Base-by-base conservation (phyloP, 2,329 filamentous ascomycete genomes). In the Trichoderma cornu-damae region DNA sequence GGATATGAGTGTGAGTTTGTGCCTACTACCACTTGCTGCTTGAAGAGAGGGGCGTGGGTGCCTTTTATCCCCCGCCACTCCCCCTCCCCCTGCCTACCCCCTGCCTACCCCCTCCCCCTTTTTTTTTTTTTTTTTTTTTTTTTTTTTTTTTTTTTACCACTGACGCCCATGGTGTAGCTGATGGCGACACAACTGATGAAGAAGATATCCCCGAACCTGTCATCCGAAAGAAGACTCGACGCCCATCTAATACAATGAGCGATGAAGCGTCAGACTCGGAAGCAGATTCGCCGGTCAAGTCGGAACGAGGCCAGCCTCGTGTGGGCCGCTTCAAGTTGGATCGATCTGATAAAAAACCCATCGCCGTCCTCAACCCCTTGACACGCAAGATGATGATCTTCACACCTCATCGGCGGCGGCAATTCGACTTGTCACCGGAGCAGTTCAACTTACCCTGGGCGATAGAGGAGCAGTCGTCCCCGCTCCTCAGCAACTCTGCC, bases 401-500 rank as follows among this genome's bases (percentile, higher is more conserved):
- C 63, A 84, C 81, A 0, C 81, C 80, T 6, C 75, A 79, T 52
- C 73, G 73, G 35, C 72, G 73, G 46, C 73, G 75, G 52, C 73
- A 75, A 47, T 70, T 82, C 14, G 80, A 83, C 60, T 67, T 82
- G 20, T 81, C 79, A 0, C 79, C 80, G 0, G 80, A 82, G 67
- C 76, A 79, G 49, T 81, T 82, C 66, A 76, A 81, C 57, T 67
- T 80, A 55, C 70, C 77, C 16, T 78, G 76, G 66, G 65, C 74
- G n/a, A 66, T 70, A 48, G 67, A 74, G 55, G 65, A 73, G 35
- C 70, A 77, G 54, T 67, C 75, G 3, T 77, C 77, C 0, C 83
- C 86, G 14, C 83, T 88, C 66, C 73, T 87, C 60, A 83, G 79
- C 67, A 85, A 87, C 59, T 82, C 84, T 16, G 84, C 85, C 57